Conservation (phyloP, 495 filamentous ascomycete species). For the Aspergillus conjunctus region DNA sequence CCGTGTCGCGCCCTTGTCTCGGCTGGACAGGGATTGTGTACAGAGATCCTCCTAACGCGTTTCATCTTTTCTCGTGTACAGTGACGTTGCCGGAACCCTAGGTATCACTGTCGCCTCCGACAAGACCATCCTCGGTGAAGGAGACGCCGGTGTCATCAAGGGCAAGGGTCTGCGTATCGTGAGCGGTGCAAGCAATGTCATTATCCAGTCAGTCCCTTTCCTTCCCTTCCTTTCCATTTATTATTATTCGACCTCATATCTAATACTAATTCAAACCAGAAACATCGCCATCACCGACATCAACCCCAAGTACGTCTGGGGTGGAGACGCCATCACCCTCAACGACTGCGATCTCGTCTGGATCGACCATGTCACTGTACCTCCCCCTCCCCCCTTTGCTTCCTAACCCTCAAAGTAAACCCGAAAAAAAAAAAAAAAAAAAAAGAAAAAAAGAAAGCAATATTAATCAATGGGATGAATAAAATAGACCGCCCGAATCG, state of each 20-base stretch:
- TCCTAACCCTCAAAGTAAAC: background rate
- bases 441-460: background rate
- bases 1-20: background rate
- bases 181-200: conserved; percentile 47
- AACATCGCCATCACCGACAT: conserved; percentile 53
- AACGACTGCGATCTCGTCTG: conserved; percentile 46
- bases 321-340: conserved; percentile 51
- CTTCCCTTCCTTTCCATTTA: conserved; percentile 7
- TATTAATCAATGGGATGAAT: background rate
- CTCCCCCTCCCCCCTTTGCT: conserved; percentile 23
- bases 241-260: too few relatives aligned
- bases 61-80: background rate
- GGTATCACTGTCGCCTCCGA: conserved; percentile 49
- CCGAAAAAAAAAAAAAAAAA: background rate
- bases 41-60: background rate
- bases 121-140: conserved; percentile 48
- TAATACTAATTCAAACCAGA: conserved; percentile 15
- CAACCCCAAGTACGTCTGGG: conserved; percentile 54
- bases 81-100: conserved; percentile 45
- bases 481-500: conserved; percentile 44
- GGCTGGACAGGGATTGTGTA: background rate
- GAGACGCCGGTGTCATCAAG: conserved; percentile 42
- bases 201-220: conserved; percentile 42
- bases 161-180: conserved; percentile 50
- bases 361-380: conserved; percentile 52